phyloP scores from a whole-genome alignment of 768 basidiomycete species.

The Termitomyces titanicus region DNA sequence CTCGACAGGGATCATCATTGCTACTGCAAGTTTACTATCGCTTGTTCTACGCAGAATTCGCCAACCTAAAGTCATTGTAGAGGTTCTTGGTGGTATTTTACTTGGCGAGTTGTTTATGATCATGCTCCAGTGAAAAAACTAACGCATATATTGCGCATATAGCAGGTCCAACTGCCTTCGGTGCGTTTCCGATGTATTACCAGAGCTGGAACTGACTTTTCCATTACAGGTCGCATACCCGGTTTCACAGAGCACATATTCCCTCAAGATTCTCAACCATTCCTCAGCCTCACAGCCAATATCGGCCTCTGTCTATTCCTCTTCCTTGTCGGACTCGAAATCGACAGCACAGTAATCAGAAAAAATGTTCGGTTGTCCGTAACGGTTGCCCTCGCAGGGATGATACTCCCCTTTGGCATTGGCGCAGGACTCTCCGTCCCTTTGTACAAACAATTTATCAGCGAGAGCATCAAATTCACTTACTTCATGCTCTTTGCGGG shows the following conservation, averaged over 20 bases:
- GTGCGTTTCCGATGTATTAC: too few species aligned
- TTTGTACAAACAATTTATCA: slow-evolving; percentile 74
- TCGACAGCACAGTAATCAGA: slow-evolving; percentile 75
- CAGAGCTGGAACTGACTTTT: background rate
- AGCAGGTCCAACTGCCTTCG: slow-evolving; percentile 49
- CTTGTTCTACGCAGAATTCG: slow-evolving; percentile 67
- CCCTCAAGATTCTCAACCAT: slow-evolving; percentile 65
- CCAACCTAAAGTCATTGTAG: slow-evolving; percentile 85
- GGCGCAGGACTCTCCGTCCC: slow-evolving; percentile 65
- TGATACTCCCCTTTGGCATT: slow-evolving; percentile 84
- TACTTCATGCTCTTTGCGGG: slow-evolving; percentile 95
- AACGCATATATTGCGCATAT: too few species aligned
- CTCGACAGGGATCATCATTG: slow-evolving; percentile 73
- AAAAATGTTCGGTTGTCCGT: slow-evolving; percentile 68
- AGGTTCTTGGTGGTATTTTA: slow-evolving; percentile 84
- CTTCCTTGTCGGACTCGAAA: slow-evolving; percentile 91
- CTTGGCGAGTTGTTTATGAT: slow-evolving; percentile 68
- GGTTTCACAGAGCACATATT: slow-evolving; percentile 87
- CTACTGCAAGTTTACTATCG: slow-evolving; percentile 72
- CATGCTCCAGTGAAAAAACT: background rate
- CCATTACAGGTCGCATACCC: slow-evolving; percentile 67
- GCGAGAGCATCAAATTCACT: slow-evolving; percentile 64
- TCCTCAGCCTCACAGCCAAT: slow-evolving; percentile 82
- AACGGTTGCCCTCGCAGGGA: slow-evolving; percentile 77
- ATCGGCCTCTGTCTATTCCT: slow-evolving; percentile 88